A percentile compares a stretch with the other conserved stretches of the same genome.
These are phyloP conservation scores for Dothidotthia symphoricarpi DNA, from an alignment of 2,329 filamentous ascomycete species.

Conservation along the genomic window DNA sequence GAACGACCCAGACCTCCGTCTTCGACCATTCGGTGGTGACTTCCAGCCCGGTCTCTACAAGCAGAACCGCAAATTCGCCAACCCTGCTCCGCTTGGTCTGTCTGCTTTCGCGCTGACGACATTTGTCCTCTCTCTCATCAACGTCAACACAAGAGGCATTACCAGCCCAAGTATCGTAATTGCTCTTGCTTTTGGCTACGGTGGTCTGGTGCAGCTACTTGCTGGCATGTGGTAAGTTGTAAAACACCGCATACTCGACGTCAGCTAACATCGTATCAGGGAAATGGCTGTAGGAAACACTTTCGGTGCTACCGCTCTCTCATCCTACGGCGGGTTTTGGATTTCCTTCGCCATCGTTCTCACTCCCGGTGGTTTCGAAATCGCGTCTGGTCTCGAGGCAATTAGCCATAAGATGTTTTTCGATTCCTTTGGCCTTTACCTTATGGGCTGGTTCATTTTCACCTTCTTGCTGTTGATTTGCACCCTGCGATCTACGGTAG, in stretches of 20 bases:
- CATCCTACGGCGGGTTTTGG: constrained; percentile 63
- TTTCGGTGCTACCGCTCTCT: constrained; percentile 61
- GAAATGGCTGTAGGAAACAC: constrained; percentile 61
- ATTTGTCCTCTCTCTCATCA: constrained; percentile 57
- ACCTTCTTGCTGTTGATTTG: constrained; percentile 57
- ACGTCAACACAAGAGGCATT: constrained; percentile 47
- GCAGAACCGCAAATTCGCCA: constrained; percentile 52
- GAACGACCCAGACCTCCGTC: constrained; percentile 47
- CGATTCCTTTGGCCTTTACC: constrained; percentile 57
- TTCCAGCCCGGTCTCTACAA: constrained; percentile 54
- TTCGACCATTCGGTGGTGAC: constrained; percentile 53
- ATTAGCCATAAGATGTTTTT: constrained; percentile 42
- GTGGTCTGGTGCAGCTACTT: constrained; percentile 52
- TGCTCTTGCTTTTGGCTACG: constrained; percentile 51
- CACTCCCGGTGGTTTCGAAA: constrained; percentile 53
- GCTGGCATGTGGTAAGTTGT: constrained; percentile 57
- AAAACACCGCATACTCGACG: background rate
- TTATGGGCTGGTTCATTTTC: constrained; percentile 62
- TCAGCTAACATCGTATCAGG: constrained; percentile 30
- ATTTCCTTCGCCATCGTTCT: constrained; percentile 60
- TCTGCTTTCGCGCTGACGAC: constrained; percentile 66
- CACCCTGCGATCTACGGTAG: constrained; percentile 58
- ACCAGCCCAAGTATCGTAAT: constrained; percentile 49
- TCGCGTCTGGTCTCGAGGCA: constrained; percentile 45
- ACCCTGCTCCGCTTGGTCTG: constrained; percentile 60